phyloP scores from a whole-genome alignment of 2,329 filamentous ascomycete genomes.

The Colletotrichum chrysophilum region DNA sequence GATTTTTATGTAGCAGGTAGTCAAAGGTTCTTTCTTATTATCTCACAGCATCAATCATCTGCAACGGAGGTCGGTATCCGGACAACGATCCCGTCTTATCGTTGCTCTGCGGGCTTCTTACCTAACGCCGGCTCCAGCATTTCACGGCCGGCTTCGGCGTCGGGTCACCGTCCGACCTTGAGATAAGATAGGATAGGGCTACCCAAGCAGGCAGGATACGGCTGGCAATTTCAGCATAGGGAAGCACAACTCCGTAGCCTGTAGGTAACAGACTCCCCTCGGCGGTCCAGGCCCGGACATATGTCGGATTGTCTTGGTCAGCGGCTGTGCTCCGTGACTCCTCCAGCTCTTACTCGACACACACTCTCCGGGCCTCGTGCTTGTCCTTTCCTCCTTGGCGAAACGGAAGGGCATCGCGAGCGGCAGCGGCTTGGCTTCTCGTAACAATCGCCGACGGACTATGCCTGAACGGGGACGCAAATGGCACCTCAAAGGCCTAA shows the following conservation, averaged over 20 bases:
- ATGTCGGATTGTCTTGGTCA: slow-evolving; percentile 9
- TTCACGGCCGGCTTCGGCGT: neutral
- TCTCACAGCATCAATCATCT: neutral
- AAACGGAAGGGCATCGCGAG: slow-evolving; percentile 4
- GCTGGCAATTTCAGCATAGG: neutral
- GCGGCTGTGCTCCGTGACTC: neutral
- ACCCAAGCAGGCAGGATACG: neutral
- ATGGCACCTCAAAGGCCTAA: slow-evolving; percentile 9
- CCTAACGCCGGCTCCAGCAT: neutral
- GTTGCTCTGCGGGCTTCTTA: neutral
- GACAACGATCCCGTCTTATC: neutral
- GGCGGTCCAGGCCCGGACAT: slow-evolving; percentile 2
- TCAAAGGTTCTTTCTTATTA: neutral
- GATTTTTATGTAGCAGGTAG: neutral
- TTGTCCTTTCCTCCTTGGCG: slow-evolving; percentile 2
- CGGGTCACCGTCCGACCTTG: neutral
- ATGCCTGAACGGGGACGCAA: neutral
- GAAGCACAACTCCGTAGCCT: neutral
- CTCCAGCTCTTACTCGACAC: neutral
- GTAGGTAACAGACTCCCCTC: neutral
- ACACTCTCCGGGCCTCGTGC: neutral
- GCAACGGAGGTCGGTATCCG: neutral
- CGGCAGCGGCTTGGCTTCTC: neutral
- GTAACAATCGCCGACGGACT: slow-evolving; percentile 13
- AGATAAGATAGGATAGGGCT: slow-evolving; percentile 17